Conservation (phyloP, 1,284 basidiomycete genomes). For the Ganoderma meredithae region DNA sequence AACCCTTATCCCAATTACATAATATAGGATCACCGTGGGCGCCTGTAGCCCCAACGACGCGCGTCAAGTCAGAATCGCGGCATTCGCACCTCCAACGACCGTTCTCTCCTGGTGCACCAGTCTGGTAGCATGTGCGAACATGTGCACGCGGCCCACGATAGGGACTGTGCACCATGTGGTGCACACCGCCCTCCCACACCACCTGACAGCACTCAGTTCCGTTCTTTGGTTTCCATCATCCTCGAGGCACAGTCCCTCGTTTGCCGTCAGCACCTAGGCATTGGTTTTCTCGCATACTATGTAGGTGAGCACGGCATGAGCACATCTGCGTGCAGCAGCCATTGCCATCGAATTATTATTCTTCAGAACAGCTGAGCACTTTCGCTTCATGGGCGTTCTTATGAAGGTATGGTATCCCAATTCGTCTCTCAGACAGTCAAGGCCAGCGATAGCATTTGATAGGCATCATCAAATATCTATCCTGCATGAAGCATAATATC, state of each 20-base stretch:
- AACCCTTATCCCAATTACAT: not conserved
- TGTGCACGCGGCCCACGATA: constrained; percentile 19
- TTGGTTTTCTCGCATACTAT: not conserved
- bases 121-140: constrained; percentile 20
- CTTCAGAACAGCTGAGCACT: not conserved
- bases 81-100: constrained; percentile 14
- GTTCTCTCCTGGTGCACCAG: constrained; percentile 10
- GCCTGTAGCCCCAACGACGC: not conserved
- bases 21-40: not conserved
- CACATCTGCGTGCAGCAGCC: not conserved
- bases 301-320: not conserved
- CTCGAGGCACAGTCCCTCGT: constrained; percentile 19
- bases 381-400: not conserved
- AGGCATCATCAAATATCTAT: not conserved
- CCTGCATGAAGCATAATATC: too few species aligned
- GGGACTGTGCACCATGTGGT: constrained; percentile 19
- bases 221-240: constrained; percentile 23
- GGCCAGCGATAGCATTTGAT: not conserved
- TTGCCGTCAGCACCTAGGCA: constrained; percentile 2
- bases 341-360: not conserved
- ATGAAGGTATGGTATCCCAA: too few species aligned
- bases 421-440: not conserved
- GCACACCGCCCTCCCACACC: constrained; percentile 17
- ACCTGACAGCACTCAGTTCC: not conserved
- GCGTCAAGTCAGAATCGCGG: not conserved